phyloP scores from a whole-genome alignment of 495 filamentous ascomycete species.

The Penicillium antarcticum region DNA sequence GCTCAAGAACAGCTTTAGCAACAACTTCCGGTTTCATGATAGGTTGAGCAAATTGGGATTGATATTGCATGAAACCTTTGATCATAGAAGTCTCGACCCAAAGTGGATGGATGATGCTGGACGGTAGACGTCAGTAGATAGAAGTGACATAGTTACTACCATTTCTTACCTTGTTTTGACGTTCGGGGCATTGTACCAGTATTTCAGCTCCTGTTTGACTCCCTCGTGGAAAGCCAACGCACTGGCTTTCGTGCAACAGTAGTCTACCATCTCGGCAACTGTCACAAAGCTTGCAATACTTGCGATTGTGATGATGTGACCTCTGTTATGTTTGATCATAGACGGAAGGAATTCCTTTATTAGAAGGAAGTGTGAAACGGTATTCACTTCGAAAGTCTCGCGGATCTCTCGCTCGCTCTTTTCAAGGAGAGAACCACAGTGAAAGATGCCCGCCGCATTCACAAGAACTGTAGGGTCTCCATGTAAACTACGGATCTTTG shows the following conservation, averaged over 20 bases:
- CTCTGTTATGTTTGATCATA: conserved; percentile 50
- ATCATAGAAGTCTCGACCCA: conserved; percentile 56
- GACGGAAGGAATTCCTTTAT: conserved; percentile 50
- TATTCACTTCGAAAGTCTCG: conserved; percentile 46
- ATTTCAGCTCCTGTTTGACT: conserved; percentile 21
- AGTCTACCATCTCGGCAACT: conserved; percentile 35
- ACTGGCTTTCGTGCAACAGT: conserved; percentile 45
- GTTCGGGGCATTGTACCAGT: conserved; percentile 21
- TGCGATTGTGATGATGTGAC: conserved; percentile 49
- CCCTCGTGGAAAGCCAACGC: conserved; percentile 45
- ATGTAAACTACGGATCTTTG: conserved; percentile 24
- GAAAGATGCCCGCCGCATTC: conserved; percentile 50
- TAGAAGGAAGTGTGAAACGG: conserved; percentile 42
- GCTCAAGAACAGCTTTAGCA: conserved; percentile 52
- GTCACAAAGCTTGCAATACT: conserved; percentile 43
- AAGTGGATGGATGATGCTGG: conserved; percentile 33
- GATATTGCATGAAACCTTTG: conserved; percentile 50
- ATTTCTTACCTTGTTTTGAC: conserved; percentile 20
- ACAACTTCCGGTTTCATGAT: conserved; percentile 53
- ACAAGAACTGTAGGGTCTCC: conserved; percentile 43
- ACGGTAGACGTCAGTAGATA: background rate
- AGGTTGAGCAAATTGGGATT: conserved; percentile 47
- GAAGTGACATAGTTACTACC: too few species aligned
- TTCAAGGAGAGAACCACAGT: conserved; percentile 30
- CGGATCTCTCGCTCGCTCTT: conserved; percentile 27